Evolutionary conservation across 441 rosid genomes (phyloP), one percentile per base, ranked within the genome.

Genomic region (Erysimum pusillum): DNA sequence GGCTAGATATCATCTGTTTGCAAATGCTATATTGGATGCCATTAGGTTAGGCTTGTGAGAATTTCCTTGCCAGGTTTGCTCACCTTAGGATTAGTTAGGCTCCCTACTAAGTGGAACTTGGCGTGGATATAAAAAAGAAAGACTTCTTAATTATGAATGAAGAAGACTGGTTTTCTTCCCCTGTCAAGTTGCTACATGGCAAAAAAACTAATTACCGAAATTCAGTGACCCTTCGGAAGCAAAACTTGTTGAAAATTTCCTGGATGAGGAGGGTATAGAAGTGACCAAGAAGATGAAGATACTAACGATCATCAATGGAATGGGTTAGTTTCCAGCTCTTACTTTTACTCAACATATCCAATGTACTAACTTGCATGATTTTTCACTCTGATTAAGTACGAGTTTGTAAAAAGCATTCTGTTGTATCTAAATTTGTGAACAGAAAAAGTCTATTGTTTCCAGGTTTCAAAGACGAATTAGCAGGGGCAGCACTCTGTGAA

Each of bases 381-480:
- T 60, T 22, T 36, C 54, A 35, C 38, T 63, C 57, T 7, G 39
- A 7, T 35, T 41, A 44, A 61, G 51, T 25, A 32, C 9, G 41
- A 22, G n/a, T 4, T 20, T 41, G 42, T 38, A 0, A 58, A 28
- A 28, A 20, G 15, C 51, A 12, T 36, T 71, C 4, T 61, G 20
- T 51, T 51, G 41, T 17, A 1, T 41, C 59, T 18, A 12, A 28
- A 48, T 75, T 34, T 54, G 7, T 49, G 48, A 64, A 48, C 25
- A 20, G 12, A 45, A 54, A 20, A 67, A 17, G 9, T 69, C 18
- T 58, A 10, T 52, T 66, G 20, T 53, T 73, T 69, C 59, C 85
- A 93, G 97, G 97, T 70, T 93, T 93, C 77, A 93, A 88, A 80
- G 93, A 90, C 31, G 94, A 90, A 80, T 76, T 91, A 70, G 77